phyloP scores from a whole-genome alignment of 2,329 filamentous ascomycete genomes.

The Tolypocladium nubicola region DNA sequence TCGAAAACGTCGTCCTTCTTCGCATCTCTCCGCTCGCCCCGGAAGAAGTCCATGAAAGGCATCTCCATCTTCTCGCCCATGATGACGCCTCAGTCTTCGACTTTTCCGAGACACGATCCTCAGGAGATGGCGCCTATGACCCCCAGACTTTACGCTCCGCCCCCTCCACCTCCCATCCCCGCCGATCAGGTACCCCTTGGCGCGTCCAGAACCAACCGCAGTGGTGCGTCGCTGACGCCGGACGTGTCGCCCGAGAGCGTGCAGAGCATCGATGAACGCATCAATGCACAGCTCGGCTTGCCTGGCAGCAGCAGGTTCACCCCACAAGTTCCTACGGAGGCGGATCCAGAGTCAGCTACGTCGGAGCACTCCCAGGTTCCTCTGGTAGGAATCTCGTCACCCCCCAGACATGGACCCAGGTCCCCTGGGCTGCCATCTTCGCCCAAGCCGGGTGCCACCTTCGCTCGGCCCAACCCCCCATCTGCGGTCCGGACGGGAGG shows the following conservation, averaged over 20 bases:
- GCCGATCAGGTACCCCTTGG: conserved; percentile 30
- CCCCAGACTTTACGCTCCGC: conserved; percentile 46
- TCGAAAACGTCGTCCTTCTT: conserved; percentile 50
- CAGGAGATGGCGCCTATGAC: conserved; percentile 49
- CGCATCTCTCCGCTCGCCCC: conserved; percentile 50
- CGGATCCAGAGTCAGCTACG: conserved; percentile 39
- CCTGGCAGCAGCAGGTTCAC: conserved; percentile 23
- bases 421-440: conserved; percentile 34
- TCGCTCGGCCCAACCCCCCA: conserved; percentile 37
- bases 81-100: conserved; percentile 51
- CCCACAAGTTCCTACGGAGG: conserved; percentile 28
- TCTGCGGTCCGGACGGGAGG: conserved; percentile 47
- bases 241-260: conserved; percentile 29
- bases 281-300: conserved; percentile 29
- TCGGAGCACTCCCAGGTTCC: conserved; percentile 40
- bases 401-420: conserved; percentile 23
- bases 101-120: conserved; percentile 43
- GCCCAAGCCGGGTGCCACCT: conserved; percentile 39
- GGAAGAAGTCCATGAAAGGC: conserved; percentile 38
- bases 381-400: conserved; percentile 39
- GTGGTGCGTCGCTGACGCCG: conserved; percentile 15
- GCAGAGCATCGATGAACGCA: conserved; percentile 45
- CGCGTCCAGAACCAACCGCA: conserved; percentile 12
- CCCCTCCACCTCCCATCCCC: conserved; percentile 46
- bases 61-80: conserved; percentile 55